Base-by-base conservation (phyloP, 2,329 filamentous ascomycete genomes). In the Aspergillus tamarii region DNA sequence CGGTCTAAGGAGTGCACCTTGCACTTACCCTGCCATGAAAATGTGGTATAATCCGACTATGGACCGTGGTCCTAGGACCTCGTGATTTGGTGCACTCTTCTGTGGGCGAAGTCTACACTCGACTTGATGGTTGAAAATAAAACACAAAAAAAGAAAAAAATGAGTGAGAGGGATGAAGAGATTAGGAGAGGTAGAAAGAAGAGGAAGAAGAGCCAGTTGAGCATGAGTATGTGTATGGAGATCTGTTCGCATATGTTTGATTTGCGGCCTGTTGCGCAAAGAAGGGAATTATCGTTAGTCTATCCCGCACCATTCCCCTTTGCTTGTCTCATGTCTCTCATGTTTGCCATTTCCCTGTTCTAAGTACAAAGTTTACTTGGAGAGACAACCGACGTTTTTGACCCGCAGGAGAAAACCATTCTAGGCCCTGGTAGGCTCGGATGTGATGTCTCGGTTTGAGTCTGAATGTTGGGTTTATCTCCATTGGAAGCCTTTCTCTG, bases 381-480 rank as follows among this genome's bases (percentile, higher is more conserved):
- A 67, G 67, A 66, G 43, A 60, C 63, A 66, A 63, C 65, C 63
- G 56, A 58, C 63, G 64, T 64, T 66, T 60, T 70, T 65, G 61
- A 69, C 59, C 57, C 55, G 66, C 57, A 43, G 61, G 64, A 70
- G 64, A 62, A 66, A 59, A 56, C 60, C 62, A 64, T 66, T 70
- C 64, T 65, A 64, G 53, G 66, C 66, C 64, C 67, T 68, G 69
- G 63, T 61, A 63, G 67, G 71, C 72, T 69, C 69, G 68, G 66
- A 64, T 67, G 65, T 66, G 70, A 64, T 69, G 64, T 66, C 63
- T 70, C 67, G 32, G 61, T 67, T 67, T 69, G 67, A 67, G 68
- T 69, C 69, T 64, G 59, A 65, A 63, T 70, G 70, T 72, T 72
- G 70, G 69, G 61, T 63, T 67, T 50, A 64, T 68, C 64, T 69